These are phyloP conservation scores for Candida maesae DNA, from an alignment of 805 yeast species.

Conservation along the genomic window DNA sequence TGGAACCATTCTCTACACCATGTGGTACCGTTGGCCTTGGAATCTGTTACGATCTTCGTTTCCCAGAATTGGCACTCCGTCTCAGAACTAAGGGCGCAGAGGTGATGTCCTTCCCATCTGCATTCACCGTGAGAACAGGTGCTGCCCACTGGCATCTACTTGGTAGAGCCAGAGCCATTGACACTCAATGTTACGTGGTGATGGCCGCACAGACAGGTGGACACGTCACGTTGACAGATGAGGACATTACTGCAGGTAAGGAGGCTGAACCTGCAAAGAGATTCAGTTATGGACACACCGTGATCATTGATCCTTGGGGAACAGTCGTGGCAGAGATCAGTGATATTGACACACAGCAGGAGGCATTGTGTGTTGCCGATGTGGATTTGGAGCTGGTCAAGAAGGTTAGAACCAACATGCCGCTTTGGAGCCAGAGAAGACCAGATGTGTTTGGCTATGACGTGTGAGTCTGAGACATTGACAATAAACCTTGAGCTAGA, in stretches of 20 bases:
- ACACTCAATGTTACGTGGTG: conserved; percentile 80
- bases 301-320: conserved; percentile 94
- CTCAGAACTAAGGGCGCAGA: conserved; percentile 70
- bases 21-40: conserved; percentile 65
- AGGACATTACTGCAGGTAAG: conserved; percentile 25
- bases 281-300: conserved; percentile 80
- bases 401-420: conserved; percentile 65
- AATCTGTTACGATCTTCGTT: conserved; percentile 84
- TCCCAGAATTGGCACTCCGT: conserved; percentile 73
- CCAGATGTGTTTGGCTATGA: conserved; percentile 45
- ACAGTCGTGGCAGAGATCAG: conserved; percentile 57
- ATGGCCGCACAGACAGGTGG: conserved; percentile 86
- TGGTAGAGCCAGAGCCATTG: conserved; percentile 83
- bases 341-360: conserved; percentile 38
- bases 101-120: conserved; percentile 79
- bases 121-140: conserved; percentile 91
- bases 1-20: conserved; percentile 54
- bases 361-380: conserved; percentile 59
- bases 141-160: conserved; percentile 83
- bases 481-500: no score
- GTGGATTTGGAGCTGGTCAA: conserved; percentile 50
- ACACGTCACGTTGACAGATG: conserved; percentile 42
- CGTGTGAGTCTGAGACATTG: conserved; percentile 12
- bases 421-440: conserved; percentile 70
- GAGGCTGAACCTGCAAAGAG: conserved; percentile 34